Evolutionary conservation across 768 basidiomycete genomes (phyloP), one percentile per base, ranked within the genome.

Genomic region (Suillus americanus): DNA sequence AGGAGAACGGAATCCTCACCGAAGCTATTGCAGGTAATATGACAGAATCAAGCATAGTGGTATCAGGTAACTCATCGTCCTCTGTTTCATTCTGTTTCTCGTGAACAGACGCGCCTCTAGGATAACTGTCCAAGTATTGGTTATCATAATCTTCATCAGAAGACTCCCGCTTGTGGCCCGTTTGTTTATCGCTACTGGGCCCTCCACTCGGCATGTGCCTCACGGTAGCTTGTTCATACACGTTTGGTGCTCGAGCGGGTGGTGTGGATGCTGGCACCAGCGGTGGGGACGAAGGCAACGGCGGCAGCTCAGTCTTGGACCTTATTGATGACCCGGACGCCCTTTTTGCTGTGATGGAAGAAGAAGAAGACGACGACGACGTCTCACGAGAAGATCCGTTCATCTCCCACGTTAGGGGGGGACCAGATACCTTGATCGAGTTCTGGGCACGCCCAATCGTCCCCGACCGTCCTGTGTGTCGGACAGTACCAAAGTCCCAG

Each of bases 401-500:
- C 79, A 89, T 90, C 73, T 92, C 91, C 89, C 90, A 91, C n/a
- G 89, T 90, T 33, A 90, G 77, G 25, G 88, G 86, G 18, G 89
- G 88, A 1, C 89, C 89, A 46, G 89, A 84, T 48, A 84, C 79
- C 60, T 83, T 83, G 67, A 86, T 77, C 63, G 84, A 83, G 69
- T 82, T 85, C 38, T 73, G 72, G 28, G 87, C 76, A 60, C 89
- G 84, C n/a, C 92, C 92, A 54, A 93, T 82, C 18, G 92, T 92
- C 23, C 78, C 80, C 64, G 79, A 74, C 68, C 83, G 79, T 53
- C 82, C 78, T 50, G 85, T 86, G 71, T 95, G 89, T 63, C 93
- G 91, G 54, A 99, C 90, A 9, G 97, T 99, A 16, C 97, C 97
- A 77, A 98, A 97, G 74, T 99, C 97, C 97, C 97, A 99, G 40